phyloP scores from a whole-genome alignment of 2,329 filamentous ascomycete species.

The Xenoacremonium recifei region DNA sequence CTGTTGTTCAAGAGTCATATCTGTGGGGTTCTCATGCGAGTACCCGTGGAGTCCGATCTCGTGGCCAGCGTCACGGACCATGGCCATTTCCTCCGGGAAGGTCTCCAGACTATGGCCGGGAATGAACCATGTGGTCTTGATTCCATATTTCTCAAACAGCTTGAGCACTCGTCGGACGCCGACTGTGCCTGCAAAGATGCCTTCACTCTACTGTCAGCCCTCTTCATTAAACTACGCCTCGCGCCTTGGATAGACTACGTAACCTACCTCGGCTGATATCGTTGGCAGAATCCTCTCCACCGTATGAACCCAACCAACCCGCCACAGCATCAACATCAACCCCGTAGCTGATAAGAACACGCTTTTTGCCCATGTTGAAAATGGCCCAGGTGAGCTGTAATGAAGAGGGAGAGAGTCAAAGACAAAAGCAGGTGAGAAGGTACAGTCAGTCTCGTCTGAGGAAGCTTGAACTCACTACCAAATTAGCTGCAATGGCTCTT shows the following conservation, averaged over 20 bases:
- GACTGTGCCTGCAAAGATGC: constrained; percentile 66
- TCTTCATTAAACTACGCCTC: too few relatives aligned
- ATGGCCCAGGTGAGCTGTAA: too few relatives aligned
- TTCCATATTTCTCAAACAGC: constrained; percentile 69
- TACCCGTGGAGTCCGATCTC: constrained; percentile 65
- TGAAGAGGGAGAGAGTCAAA: too few relatives aligned
- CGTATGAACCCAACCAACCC: constrained; percentile 74
- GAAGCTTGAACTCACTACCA: too few relatives aligned
- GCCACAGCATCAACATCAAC: constrained; percentile 76
- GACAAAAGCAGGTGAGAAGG: too few relatives aligned
- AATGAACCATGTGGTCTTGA: constrained; percentile 61
- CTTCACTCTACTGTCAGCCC: too few relatives aligned
- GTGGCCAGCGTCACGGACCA: constrained; percentile 45
- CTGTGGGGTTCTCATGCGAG: constrained; percentile 69
- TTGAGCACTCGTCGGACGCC: constrained; percentile 66
- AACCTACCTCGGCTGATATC: constrained; percentile 65
- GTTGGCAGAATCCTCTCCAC: constrained; percentile 68
- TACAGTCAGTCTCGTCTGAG: too few relatives aligned
- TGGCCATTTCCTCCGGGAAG: constrained; percentile 44
- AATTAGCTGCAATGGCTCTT: too few relatives aligned
- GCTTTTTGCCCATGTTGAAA: constrained; percentile 20
- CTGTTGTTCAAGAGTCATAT: constrained; percentile 75
- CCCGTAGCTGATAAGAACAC: constrained; percentile 53
- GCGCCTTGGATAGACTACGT: too few relatives aligned
- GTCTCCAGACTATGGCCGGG: constrained; percentile 49